These are phyloP conservation scores for Hygrophorus pudorinus DNA, from an alignment of 768 basidiomycete species.

Conservation along the genomic window DNA sequence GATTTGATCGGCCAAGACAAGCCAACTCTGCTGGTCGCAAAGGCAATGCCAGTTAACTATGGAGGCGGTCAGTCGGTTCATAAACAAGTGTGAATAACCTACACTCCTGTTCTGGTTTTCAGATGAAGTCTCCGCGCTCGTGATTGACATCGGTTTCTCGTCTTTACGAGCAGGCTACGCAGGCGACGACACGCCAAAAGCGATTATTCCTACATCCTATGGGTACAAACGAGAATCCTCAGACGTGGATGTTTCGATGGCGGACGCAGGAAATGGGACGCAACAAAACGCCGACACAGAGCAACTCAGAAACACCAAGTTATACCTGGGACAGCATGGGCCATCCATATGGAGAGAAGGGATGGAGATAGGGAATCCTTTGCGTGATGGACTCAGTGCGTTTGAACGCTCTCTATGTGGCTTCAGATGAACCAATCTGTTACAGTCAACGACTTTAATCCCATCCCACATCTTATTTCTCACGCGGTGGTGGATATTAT, in stretches of 20 bases:
- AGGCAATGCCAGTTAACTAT: constrained; percentile 64
- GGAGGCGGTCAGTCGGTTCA: constrained; percentile 58
- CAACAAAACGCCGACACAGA: constrained; percentile 13
- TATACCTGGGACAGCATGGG: constrained; percentile 80
- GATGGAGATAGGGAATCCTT: constrained; percentile 81
- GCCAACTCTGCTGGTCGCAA: background rate
- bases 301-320: constrained; percentile 40
- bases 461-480: constrained; percentile 59
- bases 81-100: background rate
- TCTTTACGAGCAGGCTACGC: constrained; percentile 93
- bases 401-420: constrained; percentile 6
- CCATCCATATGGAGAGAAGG: constrained; percentile 84
- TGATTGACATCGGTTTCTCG: constrained; percentile 88
- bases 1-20: background rate
- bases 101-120: constrained; percentile 3
- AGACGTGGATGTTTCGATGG: constrained; percentile 44
- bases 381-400: constrained; percentile 79
- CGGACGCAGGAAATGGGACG: constrained; percentile 30
- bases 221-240: constrained; percentile 42
- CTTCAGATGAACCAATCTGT: constrained; percentile 3
- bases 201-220: constrained; percentile 82
- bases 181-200: constrained; percentile 92
- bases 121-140: constrained; percentile 98
- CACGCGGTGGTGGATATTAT: constrained; percentile 73
- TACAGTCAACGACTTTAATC: constrained; percentile 67